These are phyloP conservation scores for Nakaseomyces nivariensis DNA, from an alignment of 1,139 yeast species.

Conservation along the genomic window DNA sequence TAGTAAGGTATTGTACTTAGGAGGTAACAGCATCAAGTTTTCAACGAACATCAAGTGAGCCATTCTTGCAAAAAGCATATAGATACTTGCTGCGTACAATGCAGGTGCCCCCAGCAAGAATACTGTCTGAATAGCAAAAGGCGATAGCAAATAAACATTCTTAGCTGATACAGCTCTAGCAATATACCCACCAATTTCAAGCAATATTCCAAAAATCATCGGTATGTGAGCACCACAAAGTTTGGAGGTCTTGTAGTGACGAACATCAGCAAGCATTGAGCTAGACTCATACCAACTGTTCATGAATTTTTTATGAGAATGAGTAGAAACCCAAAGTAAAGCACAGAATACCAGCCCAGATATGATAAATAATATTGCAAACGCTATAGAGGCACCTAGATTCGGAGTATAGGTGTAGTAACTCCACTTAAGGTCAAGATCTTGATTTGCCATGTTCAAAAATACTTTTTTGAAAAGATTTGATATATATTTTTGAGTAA, in stretches of 20 bases:
- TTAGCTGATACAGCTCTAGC: constrained; percentile 27
- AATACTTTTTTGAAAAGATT: too few relatives aligned
- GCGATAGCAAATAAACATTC: constrained; percentile 15
- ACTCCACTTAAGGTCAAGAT: too few relatives aligned
- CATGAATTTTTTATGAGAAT: too few relatives aligned
- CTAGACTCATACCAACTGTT: too few relatives aligned
- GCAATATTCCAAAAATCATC: constrained; percentile 24
- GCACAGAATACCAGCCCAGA: too few relatives aligned
- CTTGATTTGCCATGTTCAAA: too few relatives aligned
- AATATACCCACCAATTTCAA: constrained; percentile 33
- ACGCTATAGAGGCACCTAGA: too few relatives aligned
- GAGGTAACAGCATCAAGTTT: constrained; percentile 27
- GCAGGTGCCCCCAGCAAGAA: constrained; percentile 37
- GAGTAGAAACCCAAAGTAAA: too few relatives aligned
- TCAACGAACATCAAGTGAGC: constrained; percentile 27
- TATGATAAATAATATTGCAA: too few relatives aligned
- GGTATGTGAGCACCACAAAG: constrained; percentile 18
- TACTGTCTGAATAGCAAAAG: constrained; percentile 33
- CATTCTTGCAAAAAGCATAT: constrained; percentile 37
- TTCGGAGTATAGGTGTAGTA: too few relatives aligned
- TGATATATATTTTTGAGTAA: too few relatives aligned
- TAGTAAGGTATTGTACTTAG: constrained; percentile 31
- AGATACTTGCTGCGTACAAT: constrained; percentile 37
- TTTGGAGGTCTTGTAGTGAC: not conserved
- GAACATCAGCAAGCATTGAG: not conserved